Evolutionary conservation across 2,329 filamentous ascomycete species (phyloP), one percentile per base, ranked within the genome.

Genomic region (Chaetomium globosum): DNA sequence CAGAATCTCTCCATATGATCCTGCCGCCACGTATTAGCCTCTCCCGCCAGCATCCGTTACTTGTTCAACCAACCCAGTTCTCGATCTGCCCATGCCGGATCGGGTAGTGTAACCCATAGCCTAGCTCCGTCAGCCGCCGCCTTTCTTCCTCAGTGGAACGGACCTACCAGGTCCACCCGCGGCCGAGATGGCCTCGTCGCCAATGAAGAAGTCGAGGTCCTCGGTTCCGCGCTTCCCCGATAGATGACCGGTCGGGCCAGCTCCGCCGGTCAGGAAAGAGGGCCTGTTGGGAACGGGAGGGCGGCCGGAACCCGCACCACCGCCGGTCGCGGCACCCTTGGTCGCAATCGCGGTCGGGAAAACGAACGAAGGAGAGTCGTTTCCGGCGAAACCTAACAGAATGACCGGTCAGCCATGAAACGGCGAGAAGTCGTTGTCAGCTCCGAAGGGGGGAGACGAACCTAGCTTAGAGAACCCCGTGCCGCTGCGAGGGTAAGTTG

Each of bases 1-100:
- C 95, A 99, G 82, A 98, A 99, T 69, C 95, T 89, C 80, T 99
- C 95, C 95, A 99, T 99, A 75, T 97, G 92, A 80, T 99, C 95
- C 91, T 95, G 71, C 6, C 66, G 62, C 26, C 36, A 21, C 16
- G 67, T 26, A 36, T 62, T 49, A 51, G 46, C 21, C 30, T 30
- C 39, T 36, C 46, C 48, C 49, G 4, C 16, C 12, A 7, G 13
- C 36, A 4, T 21, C 26, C 21, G 2, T n/a, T n/a, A 10, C 4
- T 16, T 19, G 23, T 30, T 52, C 46, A 39, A 68, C 86, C 64
- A 82, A 95, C 91, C 95, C 95, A 99, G 77, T 99, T 98, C 82
- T 99, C 95, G 78, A 99, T 92, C 82, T 99, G 95, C 57, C 95
- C 95, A 76, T 99, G 95, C 70, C 95, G 89, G 74, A 99, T 98